These are phyloP conservation scores for Colletotrichum chlorophyti DNA, from an alignment of 2,329 filamentous ascomycete genomes.

Conservation along the genomic window DNA sequence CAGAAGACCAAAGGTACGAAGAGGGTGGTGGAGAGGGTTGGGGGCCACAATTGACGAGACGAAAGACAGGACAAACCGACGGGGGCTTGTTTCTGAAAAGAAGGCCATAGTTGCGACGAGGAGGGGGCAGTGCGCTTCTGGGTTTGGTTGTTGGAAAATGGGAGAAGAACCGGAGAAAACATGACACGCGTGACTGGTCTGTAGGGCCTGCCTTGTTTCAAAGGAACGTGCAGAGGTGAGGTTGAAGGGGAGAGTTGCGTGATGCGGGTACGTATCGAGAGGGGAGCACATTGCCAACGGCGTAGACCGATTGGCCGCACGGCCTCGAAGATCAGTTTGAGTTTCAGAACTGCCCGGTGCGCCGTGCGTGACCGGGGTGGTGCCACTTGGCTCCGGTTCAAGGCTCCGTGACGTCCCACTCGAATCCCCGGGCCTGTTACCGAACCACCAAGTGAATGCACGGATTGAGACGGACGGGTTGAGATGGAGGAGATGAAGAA, in stretches of 20 bases:
- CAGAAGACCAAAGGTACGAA: background rate
- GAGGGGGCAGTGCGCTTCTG: no score
- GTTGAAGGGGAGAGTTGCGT: background rate
- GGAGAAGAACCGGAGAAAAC: no score
- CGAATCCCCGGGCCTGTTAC: no score
- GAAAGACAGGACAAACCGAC: background rate
- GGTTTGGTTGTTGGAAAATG: no score
- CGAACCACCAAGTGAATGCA: no score
- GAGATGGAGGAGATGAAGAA: no score
- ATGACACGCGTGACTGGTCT: background rate
- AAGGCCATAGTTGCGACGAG: conserved; percentile 6
- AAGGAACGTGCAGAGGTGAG: conserved; percentile 12
- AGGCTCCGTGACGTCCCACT: background rate
- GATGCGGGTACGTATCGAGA: no score
- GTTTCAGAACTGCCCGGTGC: conserved; percentile 27
- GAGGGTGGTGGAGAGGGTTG: background rate
- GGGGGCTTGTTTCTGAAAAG: no score
- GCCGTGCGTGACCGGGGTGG: conserved; percentile 2
- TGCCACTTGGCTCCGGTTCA: conserved; percentile 3
- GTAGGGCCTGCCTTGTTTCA: conserved; percentile 14
- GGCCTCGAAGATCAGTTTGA: conserved; percentile 2
- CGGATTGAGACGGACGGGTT: no score
- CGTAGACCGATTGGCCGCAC: conserved; percentile 13
- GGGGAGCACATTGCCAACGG: background rate
- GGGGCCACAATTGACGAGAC: no score